Percentiles rank a stretch among this genome's conserved stretches.
Conservation (phyloP, 495 filamentous ascomycete species). For the Talaromyces nanjingensis region DNA sequence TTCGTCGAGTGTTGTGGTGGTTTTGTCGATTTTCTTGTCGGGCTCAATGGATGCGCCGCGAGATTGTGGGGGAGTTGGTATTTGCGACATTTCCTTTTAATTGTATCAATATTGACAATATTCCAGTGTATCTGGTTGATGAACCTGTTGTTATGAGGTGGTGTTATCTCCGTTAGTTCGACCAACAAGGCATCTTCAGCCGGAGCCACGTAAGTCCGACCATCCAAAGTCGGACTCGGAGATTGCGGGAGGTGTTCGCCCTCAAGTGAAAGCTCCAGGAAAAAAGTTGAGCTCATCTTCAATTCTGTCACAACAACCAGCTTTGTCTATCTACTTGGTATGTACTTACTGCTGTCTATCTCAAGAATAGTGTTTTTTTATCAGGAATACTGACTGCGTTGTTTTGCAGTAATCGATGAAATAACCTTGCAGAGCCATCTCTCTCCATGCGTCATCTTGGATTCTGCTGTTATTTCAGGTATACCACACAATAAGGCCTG, state of each 20-base stretch:
- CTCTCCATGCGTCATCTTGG: constrained; percentile 6
- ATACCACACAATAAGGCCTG: constrained; percentile 5
- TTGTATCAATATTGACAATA: too few relatives aligned
- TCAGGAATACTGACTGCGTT: neutral
- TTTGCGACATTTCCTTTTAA: constrained; percentile 26
- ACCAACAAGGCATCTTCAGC: neutral
- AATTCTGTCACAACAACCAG: neutral
- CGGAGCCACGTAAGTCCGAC: constrained; percentile 8
- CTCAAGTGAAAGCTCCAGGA: constrained; percentile 18
- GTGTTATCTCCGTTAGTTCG: constrained; percentile 1
- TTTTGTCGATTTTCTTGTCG: constrained; percentile 13
- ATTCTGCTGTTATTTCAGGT: constrained; percentile 8
- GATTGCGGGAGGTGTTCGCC: neutral
- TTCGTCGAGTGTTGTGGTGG: constrained; percentile 18
- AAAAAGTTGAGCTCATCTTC: neutral
- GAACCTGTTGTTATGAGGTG: too few relatives aligned
- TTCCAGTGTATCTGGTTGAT: too few relatives aligned
- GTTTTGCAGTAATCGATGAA: neutral
- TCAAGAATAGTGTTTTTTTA: too few relatives aligned
- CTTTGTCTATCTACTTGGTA: neutral
- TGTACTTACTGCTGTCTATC: neutral
- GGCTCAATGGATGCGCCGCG: constrained; percentile 24
- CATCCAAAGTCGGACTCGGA: neutral
- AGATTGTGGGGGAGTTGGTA: constrained; percentile 33
- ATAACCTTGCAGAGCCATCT: neutral